phyloP scores from a whole-genome alignment of 169 alveolate species.

The Cyclospora cayetanensis region DNA sequence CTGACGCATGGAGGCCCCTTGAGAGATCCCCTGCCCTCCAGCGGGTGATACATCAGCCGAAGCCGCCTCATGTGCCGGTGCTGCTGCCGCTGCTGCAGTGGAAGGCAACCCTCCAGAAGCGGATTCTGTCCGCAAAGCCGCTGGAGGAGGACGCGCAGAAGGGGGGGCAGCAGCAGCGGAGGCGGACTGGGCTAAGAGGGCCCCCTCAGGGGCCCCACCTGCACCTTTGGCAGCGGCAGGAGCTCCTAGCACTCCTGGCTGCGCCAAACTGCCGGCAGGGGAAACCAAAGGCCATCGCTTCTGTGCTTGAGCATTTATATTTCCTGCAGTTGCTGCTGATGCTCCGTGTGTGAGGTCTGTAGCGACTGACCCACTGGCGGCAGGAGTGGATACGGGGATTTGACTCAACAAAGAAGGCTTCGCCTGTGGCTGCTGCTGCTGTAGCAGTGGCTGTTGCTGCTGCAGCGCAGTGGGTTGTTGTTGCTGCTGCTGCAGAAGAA shows the following conservation, averaged over 20 bases:
- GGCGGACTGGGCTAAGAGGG: neutral
- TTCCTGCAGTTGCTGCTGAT: slow-evolving; percentile 16
- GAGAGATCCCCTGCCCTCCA: neutral
- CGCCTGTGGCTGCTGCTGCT: neutral
- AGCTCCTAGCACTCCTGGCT: neutral
- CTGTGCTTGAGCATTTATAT: neutral
- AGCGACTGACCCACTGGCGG: neutral
- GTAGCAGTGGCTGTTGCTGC: no score
- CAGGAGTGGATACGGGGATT: neutral
- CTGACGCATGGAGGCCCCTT: neutral
- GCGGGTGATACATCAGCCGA: neutral
- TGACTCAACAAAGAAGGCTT: neutral
- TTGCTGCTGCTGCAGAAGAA: neutral
- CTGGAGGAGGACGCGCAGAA: slow-evolving; percentile 13
- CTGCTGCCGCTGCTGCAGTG: neutral
- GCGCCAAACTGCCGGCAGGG: neutral
- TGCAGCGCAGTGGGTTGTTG: no score
- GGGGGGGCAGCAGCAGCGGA: neutral
- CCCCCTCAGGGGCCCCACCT: neutral
- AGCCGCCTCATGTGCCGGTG: neutral
- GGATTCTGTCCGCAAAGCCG: neutral
- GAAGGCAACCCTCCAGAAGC: neutral
- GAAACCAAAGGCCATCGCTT: neutral
- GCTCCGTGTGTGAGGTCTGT: neutral
- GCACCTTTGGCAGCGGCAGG: neutral